These are phyloP conservation scores for Corymbia calophylla DNA, from an alignment of 441 rosid species.

Conservation along the genomic window DNA sequence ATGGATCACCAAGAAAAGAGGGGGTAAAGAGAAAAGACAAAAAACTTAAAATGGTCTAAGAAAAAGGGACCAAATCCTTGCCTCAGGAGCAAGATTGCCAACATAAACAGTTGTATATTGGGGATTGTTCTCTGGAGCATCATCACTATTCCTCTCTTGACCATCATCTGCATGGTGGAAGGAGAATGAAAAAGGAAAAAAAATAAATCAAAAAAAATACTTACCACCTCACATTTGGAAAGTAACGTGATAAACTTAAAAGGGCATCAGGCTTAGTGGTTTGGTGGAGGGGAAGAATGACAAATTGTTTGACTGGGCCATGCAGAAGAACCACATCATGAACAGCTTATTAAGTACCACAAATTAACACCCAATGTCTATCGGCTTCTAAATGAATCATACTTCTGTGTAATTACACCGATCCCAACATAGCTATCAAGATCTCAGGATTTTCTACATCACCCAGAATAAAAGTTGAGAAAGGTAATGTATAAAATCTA, in stretches of 20 bases:
- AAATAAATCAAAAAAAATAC: neutral
- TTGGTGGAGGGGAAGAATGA: neutral
- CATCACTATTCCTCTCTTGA: constrained; percentile 48
- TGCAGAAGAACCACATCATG: neutral
- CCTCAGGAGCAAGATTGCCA: constrained; percentile 85
- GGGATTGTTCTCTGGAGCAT: constrained; percentile 69
- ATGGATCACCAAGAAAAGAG: neutral
- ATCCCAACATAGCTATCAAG: neutral
- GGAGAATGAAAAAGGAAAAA: neutral
- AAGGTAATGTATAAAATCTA: neutral
- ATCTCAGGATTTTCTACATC: neutral
- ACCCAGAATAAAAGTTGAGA: neutral
- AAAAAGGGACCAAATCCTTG: constrained; percentile 10
- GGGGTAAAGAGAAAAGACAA: neutral
- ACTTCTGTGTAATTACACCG: neutral
- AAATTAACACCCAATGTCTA: neutral
- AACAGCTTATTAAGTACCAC: neutral
- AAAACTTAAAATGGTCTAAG: neutral
- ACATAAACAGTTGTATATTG: constrained; percentile 74
- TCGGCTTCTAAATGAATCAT: neutral
- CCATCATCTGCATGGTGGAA: constrained; percentile 43
- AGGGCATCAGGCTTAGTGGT: neutral
- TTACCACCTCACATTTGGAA: neutral
- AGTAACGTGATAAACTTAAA: neutral
- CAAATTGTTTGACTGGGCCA: neutral